phyloP scores from a whole-genome alignment of 23 red algal genomes.

The Porphyridium purpureum region DNA sequence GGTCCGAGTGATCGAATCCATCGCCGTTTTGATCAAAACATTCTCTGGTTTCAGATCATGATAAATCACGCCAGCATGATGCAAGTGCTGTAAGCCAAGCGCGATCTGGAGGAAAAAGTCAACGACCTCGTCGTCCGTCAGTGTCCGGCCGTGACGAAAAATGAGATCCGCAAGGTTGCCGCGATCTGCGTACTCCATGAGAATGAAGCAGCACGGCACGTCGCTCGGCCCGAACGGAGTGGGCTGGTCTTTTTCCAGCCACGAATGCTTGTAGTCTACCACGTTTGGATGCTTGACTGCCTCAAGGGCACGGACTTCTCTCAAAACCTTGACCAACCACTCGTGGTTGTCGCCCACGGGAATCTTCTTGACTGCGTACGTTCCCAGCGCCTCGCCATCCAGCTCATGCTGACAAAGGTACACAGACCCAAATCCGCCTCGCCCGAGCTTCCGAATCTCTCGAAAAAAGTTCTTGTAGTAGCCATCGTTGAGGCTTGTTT shows the following conservation, averaged over 20 bases:
- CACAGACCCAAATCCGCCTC: background rate
- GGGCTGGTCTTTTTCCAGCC: background rate
- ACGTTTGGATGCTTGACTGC: background rate
- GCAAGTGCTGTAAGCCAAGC: too few relatives aligned
- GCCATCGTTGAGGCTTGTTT: background rate
- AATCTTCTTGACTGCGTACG: constrained; percentile 2
- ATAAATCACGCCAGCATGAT: too few relatives aligned
- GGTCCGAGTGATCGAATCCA: too few relatives aligned
- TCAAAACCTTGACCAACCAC: constrained; percentile 1
- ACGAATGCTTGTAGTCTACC: background rate
- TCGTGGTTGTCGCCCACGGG: background rate
- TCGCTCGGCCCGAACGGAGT: background rate
- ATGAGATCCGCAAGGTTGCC: background rate
- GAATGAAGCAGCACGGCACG: background rate
- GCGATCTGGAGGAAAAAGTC: too few relatives aligned
- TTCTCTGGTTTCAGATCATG: too few relatives aligned
- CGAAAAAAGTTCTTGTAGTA: constrained; percentile 1
- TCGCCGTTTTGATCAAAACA: too few relatives aligned
- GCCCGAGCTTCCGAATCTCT: background rate
- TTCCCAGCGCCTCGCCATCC: background rate
- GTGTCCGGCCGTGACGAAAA: too few relatives aligned
- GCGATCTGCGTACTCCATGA: background rate
- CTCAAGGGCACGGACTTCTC: background rate
- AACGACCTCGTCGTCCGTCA: too few relatives aligned
- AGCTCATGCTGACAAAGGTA: background rate